phyloP scores from a whole-genome alignment of 2,329 filamentous ascomycete genomes.

The Magnaporthales sp. region DNA sequence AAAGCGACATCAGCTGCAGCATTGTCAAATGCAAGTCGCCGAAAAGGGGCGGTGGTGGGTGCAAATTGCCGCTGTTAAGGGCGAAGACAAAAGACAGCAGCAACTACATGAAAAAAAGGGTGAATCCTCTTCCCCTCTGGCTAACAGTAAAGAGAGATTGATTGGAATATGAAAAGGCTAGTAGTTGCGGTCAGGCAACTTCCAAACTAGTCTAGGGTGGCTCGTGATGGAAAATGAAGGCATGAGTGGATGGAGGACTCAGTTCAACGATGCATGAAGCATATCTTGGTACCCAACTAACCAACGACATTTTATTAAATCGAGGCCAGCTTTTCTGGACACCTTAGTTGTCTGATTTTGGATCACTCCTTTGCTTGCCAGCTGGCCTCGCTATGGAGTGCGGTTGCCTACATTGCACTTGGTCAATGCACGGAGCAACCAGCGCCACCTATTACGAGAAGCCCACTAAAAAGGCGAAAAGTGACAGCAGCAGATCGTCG shows the following conservation, averaged over 20 bases:
- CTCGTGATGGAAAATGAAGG: no score
- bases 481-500: not conserved
- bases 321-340: not conserved
- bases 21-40: conserved; percentile 1
- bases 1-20: conserved; percentile 1
- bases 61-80: not conserved
- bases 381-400: not conserved
- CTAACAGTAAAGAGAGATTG: no score
- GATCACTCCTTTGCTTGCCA: not conserved
- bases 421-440: not conserved
- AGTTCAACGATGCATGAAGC: no score
- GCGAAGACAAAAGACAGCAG: not conserved
- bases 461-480: not conserved
- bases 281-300: no score
- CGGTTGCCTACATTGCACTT: no score
- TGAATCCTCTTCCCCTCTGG: no score
- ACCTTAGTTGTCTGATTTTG: no score
- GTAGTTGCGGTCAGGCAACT: no score
- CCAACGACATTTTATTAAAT: not conserved
- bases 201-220: no score
- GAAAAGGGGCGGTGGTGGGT: not conserved
- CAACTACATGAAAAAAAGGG: not conserved
- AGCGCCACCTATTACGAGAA: not conserved
- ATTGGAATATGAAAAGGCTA: no score
- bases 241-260: no score